Percentiles rank a stretch among this genome's conserved stretches.
These are phyloP conservation scores for Canavalia gladiata DNA, from an alignment of 306 rosid genomes.

Conservation along the genomic window DNA sequence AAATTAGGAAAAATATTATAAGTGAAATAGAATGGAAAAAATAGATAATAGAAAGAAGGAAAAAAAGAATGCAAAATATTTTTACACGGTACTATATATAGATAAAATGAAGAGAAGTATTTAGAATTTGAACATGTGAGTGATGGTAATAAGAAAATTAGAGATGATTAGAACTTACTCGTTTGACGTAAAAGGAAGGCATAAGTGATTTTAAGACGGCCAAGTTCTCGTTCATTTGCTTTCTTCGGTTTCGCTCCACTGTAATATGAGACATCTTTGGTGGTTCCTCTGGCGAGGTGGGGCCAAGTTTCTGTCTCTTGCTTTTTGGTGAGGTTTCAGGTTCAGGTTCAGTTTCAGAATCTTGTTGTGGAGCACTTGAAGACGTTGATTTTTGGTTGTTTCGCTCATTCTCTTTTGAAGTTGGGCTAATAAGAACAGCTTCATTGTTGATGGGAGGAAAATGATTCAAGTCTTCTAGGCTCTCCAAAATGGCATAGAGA, in stretches of 20 bases:
- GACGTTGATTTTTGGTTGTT: slow-evolving; percentile 52
- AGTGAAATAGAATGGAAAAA: too few species aligned
- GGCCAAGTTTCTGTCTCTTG: slow-evolving; percentile 63
- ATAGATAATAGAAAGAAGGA: too few species aligned
- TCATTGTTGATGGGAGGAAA: slow-evolving; percentile 51
- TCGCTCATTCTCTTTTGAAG: slow-evolving; percentile 27
- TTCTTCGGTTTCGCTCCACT: slow-evolving; percentile 92
- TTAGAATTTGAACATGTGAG: neutral
- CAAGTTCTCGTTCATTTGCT: slow-evolving; percentile 94
- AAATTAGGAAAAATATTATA: too few species aligned
- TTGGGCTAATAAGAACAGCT: neutral
- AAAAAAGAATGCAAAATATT: too few species aligned
- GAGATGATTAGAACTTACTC: slow-evolving; percentile 54
- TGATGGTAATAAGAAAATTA: neutral
- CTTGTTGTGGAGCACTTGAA: slow-evolving; percentile 52
- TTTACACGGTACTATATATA: too few species aligned
- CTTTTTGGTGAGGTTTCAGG: slow-evolving; percentile 58
- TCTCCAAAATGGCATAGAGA: slow-evolving; percentile 75
- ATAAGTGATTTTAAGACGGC: slow-evolving; percentile 81
- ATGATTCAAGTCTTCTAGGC: slow-evolving; percentile 64
- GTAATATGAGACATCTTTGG: slow-evolving; percentile 81
- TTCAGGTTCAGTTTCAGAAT: slow-evolving; percentile 67
- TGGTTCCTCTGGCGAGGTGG: slow-evolving; percentile 54
- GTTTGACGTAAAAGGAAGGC: slow-evolving; percentile 94
- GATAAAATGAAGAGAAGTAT: neutral